Evolutionary conservation across 768 basidiomycete genomes (phyloP), one percentile per base, ranked within the genome.

Genomic region (Hericium rajendrae): DNA sequence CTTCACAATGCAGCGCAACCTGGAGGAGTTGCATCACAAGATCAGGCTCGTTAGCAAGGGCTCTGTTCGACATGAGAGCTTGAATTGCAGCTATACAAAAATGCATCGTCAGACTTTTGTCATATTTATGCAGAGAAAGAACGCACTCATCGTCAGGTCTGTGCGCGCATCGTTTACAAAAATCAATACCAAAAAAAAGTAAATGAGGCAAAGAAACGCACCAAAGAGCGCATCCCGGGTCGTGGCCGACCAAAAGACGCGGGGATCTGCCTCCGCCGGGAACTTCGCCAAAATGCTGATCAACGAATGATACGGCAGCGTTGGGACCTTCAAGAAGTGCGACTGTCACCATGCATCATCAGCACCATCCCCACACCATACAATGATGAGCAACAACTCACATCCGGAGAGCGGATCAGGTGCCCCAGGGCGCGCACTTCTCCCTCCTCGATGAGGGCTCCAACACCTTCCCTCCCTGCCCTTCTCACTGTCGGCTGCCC

Each of bases 241-340:
- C 26, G 69, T 68, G 39, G 74, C 71, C 48, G 82, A 81, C 86
- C 87, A 90, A 65, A 88, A 89, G 3, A 87, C 82, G 22, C 84
- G 77, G 59, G 86, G 86, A 60, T 91, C 88, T 22, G 80, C 74
- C 61, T 91, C 88, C 24, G 77, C 72, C 1, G 90, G 91, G 71
- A 91, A 89, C 70, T 91, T 92, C 62, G 78, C 79, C 59, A 92
- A 66, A 54, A 90, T 76, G 59, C 85, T 86, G 59, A 84, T 76
- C 48, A 93, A 76, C n/a, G 79, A 82, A 67, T 91, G 81, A 74
- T 88, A 91, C 0, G 91, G 91, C 48, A 93, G 76, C 2, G 81
- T 84, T 2, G 89, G 85, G 26, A 87, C 87, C 73, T 93, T 93
- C 64, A 93, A 74, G 74, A 92, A 93, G 67, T 90, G 91, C 16